A percentile compares a stretch with the other conserved stretches of the same genome.
Evolutionary conservation across 73 alveolate genomes (phyloP).

Genomic region (Tetrahymena elliotti): DNA sequence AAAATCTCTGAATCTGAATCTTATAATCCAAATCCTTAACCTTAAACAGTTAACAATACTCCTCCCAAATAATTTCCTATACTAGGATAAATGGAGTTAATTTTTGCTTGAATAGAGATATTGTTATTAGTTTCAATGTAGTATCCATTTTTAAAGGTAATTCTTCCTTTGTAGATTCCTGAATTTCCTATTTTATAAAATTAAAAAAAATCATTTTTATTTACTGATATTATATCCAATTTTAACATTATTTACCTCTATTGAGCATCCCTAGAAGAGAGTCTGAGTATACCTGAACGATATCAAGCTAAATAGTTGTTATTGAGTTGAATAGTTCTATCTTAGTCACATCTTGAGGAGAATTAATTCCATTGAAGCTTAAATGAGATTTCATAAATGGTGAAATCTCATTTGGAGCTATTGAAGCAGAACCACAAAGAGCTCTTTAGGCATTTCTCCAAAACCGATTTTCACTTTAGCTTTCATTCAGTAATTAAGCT

Average conservation of each 20-base stretch:
- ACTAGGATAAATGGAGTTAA: neutral
- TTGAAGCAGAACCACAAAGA: neutral
- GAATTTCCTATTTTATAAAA: neutral
- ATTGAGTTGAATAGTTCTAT: neutral
- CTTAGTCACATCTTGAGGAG: neutral
- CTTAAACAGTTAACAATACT: neutral
- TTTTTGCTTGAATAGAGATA: neutral
- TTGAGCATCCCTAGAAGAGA: neutral
- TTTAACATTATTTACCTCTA: neutral
- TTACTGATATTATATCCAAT: no score
- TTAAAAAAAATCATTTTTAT: neutral
- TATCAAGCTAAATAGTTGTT: neutral
- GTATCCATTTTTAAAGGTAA: neutral
- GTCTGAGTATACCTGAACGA: neutral
- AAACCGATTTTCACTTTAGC: neutral
- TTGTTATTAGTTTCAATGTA: neutral
- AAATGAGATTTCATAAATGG: neutral
- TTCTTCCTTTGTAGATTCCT: neutral
- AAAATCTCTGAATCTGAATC: neutral
- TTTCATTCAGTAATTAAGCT: neutral
- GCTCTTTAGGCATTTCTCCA: neutral
- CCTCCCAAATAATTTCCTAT: neutral
- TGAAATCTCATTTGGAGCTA: neutral
- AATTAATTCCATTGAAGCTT: neutral
- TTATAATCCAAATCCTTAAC: neutral